Base-by-base conservation (phyloP, 2,329 filamentous ascomycete genomes). In the Thermoascus crustaceus region DNA sequence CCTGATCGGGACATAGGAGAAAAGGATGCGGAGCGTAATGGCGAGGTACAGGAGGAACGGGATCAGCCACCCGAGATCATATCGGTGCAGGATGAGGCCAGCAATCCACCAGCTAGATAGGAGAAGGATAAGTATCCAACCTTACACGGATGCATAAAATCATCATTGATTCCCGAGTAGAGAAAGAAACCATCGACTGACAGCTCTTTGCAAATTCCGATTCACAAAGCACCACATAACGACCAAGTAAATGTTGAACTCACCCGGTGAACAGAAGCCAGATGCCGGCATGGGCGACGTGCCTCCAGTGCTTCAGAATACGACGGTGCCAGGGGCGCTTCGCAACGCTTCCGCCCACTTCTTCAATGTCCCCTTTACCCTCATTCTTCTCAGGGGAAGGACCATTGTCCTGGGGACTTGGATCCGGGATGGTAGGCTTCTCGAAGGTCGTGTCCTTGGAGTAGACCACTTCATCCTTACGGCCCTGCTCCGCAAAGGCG, bases 21-120 rank as follows among this genome's bases (percentile, higher is more conserved):
- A 82, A 54, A 93, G 45, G 32, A 94, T 58, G 21, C 87, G 81
- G 33, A 91, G 66, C 7, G 75, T 76, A 48, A 93, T 78, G 46
- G 68, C 72, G 30, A 94, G 74, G 69, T 81, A 94, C 30, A 94
- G 55, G 33, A 94, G 69, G 62, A 93, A 91, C 0, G 87, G 86
- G 32, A 88, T 75, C 38, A 93, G 62, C 86, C 86, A 94, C 52
- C 85, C 85, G 61, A 73, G 71, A 52, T 86, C 77, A 40, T 80
- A 48, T 40, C 76, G 76, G 57, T 89, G 85, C 35, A 85, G 67
- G 40, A 87, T 68, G 31, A 89, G 65, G 36, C 79, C 76, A 5
- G 81, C 78, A 45, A 88, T 80, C 82, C 82, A 88, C 83, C 83
- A 87, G 50, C 72, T 72, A n/a, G n/a, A n/a, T n/a, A n/a, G 46